These are phyloP conservation scores for Zygosaccharomyces pseudobailii DNA, from an alignment of 1,139 yeast species.

Conservation along the genomic window DNA sequence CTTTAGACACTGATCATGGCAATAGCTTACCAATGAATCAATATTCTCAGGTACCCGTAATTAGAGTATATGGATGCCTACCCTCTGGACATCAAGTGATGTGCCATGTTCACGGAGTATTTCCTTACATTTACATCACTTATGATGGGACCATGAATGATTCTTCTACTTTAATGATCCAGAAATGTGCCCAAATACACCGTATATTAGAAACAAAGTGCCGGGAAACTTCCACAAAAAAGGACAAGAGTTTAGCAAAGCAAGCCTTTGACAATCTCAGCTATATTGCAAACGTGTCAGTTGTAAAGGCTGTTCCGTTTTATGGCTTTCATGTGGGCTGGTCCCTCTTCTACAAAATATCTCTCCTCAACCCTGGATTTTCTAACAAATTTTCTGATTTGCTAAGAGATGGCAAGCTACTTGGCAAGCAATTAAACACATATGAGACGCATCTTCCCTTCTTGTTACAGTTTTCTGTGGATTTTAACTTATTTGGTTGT, in stretches of 20 bases:
- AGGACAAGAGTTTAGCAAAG: constrained; percentile 1
- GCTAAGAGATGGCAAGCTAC: constrained; percentile 45
- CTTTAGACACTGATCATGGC: constrained; percentile 37
- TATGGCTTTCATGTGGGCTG: constrained; percentile 78
- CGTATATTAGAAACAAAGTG: constrained; percentile 21
- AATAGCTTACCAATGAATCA: constrained; percentile 30
- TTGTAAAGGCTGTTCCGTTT: constrained; percentile 74
- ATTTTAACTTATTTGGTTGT: constrained; percentile 81
- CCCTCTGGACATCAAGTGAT: constrained; percentile 51
- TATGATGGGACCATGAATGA: constrained; percentile 41
- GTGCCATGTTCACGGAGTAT: constrained; percentile 78
- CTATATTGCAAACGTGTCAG: constrained; percentile 60
- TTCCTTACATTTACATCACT: constrained; percentile 72
- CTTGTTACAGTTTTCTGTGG: constrained; percentile 70
- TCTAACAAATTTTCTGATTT: constrained; percentile 56
- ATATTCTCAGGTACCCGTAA: constrained; percentile 59
- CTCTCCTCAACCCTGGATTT: constrained; percentile 60
- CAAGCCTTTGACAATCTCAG: constrained; percentile 28
- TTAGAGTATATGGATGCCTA: constrained; percentile 70
- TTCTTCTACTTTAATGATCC: constrained; percentile 21
- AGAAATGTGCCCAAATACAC: constrained; percentile 32
- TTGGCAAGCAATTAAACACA: constrained; percentile 40
- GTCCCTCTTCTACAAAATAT: constrained; percentile 60
- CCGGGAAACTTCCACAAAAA: constrained; percentile 5
- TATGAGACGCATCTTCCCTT: constrained; percentile 82